Evolutionary conservation across 768 basidiomycete species (phyloP), one percentile per base, ranked within the genome.

Genomic region (Rhodocollybia butyracea): DNA sequence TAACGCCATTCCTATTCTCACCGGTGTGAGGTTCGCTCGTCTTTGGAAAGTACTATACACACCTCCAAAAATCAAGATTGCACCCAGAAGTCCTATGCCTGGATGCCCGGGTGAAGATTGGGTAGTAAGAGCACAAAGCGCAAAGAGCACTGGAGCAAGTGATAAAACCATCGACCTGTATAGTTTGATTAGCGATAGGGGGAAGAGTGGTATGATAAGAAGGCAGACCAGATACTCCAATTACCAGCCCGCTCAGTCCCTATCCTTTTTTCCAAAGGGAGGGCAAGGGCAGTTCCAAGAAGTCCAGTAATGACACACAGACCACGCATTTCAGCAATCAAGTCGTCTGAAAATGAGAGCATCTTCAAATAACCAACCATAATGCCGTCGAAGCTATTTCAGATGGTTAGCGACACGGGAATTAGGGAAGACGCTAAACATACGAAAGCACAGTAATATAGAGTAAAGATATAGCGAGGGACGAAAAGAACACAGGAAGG

Each of bases 361-460:
- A 43, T 61, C 59, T 82, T 82, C 30, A 83, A 69, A 63, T 74
- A 83, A 0, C 71, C 65, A 21, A 83, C 63, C 76, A 83, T 76
- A 2, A 73, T 79, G 5, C 79, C 80, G 59, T 83, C 81, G 59
- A 82, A 81, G 24, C 70, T 70, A 15, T n/a, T 5, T 5, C 8
- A 17, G 5, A 10, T 3, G 21, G 39, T 32, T 12, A 41, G 51
- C 12, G 27, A n/a, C 34, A 56, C 55, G 29, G 59, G 61, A 58
- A 29, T 24, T 36, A 4, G 42, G 13, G 38, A 5, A n/a, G 57
- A n/a, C 12, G 29, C 60, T 15, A 8, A 40, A 40, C 39, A 19
- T 34, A 68, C 61, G 66, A 70, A 3, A 74, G 67, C 1, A 75
- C 76, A 0, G 76, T 76, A 32, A 80, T 63, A 55, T 78, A 79